Conservation (phyloP, 2,329 filamentous ascomycete genomes). For the Tolypocladium ovalisporum region DNA sequence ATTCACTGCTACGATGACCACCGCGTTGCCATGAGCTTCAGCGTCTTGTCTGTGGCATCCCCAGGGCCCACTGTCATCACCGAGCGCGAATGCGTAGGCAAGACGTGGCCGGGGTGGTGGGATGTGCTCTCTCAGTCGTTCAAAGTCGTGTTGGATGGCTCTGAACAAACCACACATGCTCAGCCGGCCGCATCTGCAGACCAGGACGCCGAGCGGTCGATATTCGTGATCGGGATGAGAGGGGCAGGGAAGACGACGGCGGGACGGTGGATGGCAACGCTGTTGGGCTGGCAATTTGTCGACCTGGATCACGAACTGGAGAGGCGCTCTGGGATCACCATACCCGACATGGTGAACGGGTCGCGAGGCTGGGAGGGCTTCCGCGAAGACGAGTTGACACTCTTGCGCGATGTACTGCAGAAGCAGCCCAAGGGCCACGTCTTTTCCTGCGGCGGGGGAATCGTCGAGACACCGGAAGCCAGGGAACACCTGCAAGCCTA, state of each 20-base stretch:
- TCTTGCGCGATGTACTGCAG: slow-evolving; percentile 63
- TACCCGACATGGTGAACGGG: slow-evolving; percentile 73
- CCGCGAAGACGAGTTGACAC: slow-evolving; percentile 62
- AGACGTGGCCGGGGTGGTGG: slow-evolving; percentile 99
- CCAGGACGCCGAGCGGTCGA: slow-evolving; percentile 43
- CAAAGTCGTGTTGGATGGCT: slow-evolving; percentile 63
- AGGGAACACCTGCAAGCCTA: slow-evolving; percentile 66
- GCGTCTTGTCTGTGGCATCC: slow-evolving; percentile 67
- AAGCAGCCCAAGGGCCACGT: slow-evolving; percentile 68
- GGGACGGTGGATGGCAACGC: slow-evolving; percentile 71
- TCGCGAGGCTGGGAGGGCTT: slow-evolving; percentile 78
- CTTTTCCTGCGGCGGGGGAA: slow-evolving; percentile 87
- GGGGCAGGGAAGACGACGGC: slow-evolving; percentile 94
- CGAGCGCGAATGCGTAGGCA: slow-evolving; percentile 87
- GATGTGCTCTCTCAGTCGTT: slow-evolving; percentile 75
- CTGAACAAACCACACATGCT: slow-evolving; percentile 36
- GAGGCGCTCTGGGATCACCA: slow-evolving; percentile 57
- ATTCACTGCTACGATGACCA: slow-evolving; percentile 96
- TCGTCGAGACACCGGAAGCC: slow-evolving; percentile 78
- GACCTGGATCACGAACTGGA: slow-evolving; percentile 89
- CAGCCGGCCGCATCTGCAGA: slow-evolving; percentile 5
- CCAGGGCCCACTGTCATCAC: slow-evolving; percentile 65
- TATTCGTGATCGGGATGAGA: slow-evolving; percentile 95
- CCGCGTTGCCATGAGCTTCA: slow-evolving; percentile 97
- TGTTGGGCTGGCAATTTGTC: slow-evolving; percentile 65